Percentiles rank a stretch among this genome's conserved stretches.
These are phyloP conservation scores for Fomitiporia mediterranea DNA, from an alignment of 1,284 basidiomycete species.

Conservation along the genomic window DNA sequence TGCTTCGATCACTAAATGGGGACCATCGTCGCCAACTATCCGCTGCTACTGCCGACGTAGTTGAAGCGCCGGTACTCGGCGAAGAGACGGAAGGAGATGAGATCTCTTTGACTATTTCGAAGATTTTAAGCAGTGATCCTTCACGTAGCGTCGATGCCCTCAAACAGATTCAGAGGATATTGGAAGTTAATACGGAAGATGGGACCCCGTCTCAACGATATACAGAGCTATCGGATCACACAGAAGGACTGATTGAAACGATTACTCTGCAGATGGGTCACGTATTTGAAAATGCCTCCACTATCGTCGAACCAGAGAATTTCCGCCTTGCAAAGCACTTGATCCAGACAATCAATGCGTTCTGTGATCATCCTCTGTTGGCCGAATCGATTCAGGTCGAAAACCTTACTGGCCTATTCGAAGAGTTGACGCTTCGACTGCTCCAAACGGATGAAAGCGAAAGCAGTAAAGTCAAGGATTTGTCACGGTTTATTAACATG, in stretches of 20 bases:
- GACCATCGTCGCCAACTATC: conserved; percentile 21
- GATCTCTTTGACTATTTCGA: conserved; percentile 75
- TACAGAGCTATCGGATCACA: conserved; percentile 76
- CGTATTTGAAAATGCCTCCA: conserved; percentile 77
- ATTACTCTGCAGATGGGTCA: conserved; percentile 86
- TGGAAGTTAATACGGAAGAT: conserved; percentile 70
- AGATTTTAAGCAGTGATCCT: conserved; percentile 81
- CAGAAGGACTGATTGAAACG: conserved; percentile 83
- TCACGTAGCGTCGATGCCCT: conserved; percentile 87
- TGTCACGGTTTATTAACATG: conserved; percentile 97
- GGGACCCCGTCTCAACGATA: conserved; percentile 64
- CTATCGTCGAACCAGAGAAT: conserved; percentile 68
- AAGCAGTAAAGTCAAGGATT: conserved; percentile 73
- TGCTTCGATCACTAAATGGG: conserved; percentile 24
- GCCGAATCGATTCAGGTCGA: conserved; percentile 80
- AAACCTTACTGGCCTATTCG: conserved; percentile 73
- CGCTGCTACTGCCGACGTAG: conserved; percentile 26
- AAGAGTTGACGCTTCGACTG: conserved; percentile 84
- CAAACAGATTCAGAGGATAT: conserved; percentile 83
- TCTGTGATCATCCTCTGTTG: conserved; percentile 80
- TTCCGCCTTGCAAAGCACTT: conserved; percentile 93
- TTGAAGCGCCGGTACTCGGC: conserved; percentile 22
- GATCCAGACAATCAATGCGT: conserved; percentile 89
- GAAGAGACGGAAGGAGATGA: conserved; percentile 40
- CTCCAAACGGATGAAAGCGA: conserved; percentile 86